Evolutionary conservation across 805 yeast genomes (phyloP).

Genomic region (Lachancea lanzarotensis): DNA sequence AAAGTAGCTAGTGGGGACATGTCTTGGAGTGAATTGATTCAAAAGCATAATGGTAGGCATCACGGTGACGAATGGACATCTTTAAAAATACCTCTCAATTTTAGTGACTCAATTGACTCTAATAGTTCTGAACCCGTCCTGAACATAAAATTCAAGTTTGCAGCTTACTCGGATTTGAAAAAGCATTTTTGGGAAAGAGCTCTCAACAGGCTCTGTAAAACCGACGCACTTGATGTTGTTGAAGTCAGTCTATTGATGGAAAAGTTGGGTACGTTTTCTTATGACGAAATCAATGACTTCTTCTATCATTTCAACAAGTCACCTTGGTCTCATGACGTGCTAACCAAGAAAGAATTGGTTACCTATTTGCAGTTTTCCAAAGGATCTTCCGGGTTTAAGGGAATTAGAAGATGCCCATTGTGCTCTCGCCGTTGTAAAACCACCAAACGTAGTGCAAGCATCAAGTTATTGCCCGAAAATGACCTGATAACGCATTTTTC

Average conservation of each 20-base stretch:
- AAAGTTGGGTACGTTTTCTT: slow-evolving; percentile 39
- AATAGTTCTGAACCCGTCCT: slow-evolving; percentile 34
- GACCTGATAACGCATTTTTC: slow-evolving; percentile 86
- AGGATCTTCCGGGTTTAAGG: slow-evolving; percentile 33
- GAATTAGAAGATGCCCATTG: slow-evolving; percentile 69
- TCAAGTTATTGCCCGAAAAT: slow-evolving; percentile 33
- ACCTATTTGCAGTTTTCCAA: slow-evolving; percentile 41
- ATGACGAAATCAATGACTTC: slow-evolving; percentile 49
- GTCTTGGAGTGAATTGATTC: slow-evolving; percentile 43
- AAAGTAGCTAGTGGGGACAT: slow-evolving; percentile 63
- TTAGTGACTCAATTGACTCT: slow-evolving; percentile 10
- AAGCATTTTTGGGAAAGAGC: slow-evolving; percentile 64
- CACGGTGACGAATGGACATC: slow-evolving; percentile 22
- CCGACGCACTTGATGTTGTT: slow-evolving; percentile 41
- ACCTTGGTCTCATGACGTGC: slow-evolving; percentile 49
- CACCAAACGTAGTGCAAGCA: slow-evolving; percentile 37
- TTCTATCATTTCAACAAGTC: slow-evolving; percentile 41
- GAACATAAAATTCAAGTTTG: slow-evolving; percentile 55
- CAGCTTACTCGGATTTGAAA: slow-evolving; percentile 58
- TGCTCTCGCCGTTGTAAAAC: slow-evolving; percentile 58
- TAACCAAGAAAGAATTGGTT: slow-evolving; percentile 41
- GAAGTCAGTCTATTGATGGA: slow-evolving; percentile 62
- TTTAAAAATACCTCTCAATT: slow-evolving; percentile 33
- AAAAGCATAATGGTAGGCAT: slow-evolving; percentile 25
- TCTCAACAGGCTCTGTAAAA: slow-evolving; percentile 37